Evolutionary conservation across 768 basidiomycete species (phyloP).

Genomic region (Boletus tomentosulus): DNA sequence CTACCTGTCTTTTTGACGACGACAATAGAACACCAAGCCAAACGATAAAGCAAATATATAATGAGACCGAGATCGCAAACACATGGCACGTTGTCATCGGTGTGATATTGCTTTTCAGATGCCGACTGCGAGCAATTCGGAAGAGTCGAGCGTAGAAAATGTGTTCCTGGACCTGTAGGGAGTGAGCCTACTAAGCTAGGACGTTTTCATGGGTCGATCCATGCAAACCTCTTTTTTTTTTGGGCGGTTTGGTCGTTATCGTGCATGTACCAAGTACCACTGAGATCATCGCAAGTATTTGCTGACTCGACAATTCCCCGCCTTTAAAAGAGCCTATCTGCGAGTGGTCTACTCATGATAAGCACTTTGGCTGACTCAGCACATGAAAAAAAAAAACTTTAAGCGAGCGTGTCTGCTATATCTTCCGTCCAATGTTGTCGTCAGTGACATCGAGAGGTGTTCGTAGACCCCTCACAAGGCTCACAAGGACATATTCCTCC

Average conservation of each 20-base stretch:
- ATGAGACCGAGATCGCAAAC: neutral
- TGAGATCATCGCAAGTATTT: no score
- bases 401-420: neutral
- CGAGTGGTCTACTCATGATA: no score
- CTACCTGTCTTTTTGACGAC: neutral
- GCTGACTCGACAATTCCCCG: no score
- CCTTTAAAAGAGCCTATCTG: no score
- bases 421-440: slow-evolving; percentile 17
- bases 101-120: neutral
- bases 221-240: no score
- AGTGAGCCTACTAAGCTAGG: no score
- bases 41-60: neutral
- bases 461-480: slow-evolving; percentile 9
- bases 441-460: slow-evolving; percentile 18
- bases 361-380: slow-evolving; percentile 14
- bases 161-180: no score
- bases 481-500: slow-evolving; percentile 36
- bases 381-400: neutral
- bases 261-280: no score
- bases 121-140: neutral
- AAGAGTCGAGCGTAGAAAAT: neutral
- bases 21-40: neutral
- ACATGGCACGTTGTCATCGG: neutral
- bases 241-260: no score
- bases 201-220: no score